Base-by-base conservation (phyloP, 331 rosid genomes). In the Malus hybrid region DNA sequence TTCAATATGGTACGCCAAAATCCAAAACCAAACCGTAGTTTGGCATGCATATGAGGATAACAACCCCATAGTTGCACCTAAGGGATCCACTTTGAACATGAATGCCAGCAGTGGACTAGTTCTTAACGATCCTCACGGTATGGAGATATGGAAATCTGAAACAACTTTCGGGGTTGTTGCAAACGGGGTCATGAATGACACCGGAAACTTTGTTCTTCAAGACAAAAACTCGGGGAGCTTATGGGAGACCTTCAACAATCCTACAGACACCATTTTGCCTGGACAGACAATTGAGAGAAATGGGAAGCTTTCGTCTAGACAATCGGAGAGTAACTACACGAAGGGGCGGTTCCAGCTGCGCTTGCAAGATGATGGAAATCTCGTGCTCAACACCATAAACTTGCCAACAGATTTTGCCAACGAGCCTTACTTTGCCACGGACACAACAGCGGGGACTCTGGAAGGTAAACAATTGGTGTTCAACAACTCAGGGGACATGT, bases 351-450 rank as follows among this genome's bases (percentile, higher is more conserved):
- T 74, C 66, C 67, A 50, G 68, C 61, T 74, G 18, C 15, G 55
- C 39, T 46, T 80, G 64, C 42, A 22, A 12, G 10, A 50, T 1
- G 31, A 63, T 13, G 83, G 83, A 24, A 60, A 48, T 31, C 67
- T 76, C 27, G 80, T 80, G 19, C 65, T 80, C 31, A 65, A 63
- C 13, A 20, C 76, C 29, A n/a, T 78, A 11, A 71, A 71, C 69
- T 46, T 78, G 16, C 76, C 82, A 22, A 71, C 68, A n/a, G 44
- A 13, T 3, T 10, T 0, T 50, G 59, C 34, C 11, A 44, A 74
- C 50, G 10, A 5, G 1, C 55, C 55, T 6, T 73, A 73, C 22
- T 62, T 24, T 4, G n/a, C 6, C 10, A 73, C 7, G 3, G 18
- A 2, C 16, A 66, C 36, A 0, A 24, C 10, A 7, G 20, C 2